These are phyloP conservation scores for Zygnema cylindricum DNA, from an alignment of 139 green algal genomes.

Conservation along the genomic window DNA sequence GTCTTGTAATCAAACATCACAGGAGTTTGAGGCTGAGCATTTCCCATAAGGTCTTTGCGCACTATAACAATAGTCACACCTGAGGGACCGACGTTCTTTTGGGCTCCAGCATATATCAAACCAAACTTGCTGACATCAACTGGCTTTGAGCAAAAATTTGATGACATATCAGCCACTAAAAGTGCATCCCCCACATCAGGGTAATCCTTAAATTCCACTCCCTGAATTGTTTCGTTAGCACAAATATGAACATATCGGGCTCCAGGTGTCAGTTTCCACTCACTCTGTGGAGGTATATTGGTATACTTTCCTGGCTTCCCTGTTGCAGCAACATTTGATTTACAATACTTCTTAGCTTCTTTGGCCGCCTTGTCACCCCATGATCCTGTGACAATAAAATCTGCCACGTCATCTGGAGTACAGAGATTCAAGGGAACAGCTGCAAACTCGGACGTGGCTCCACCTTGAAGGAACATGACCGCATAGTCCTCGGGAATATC, in stretches of 20 bases:
- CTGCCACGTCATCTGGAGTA: slow-evolving; percentile 71
- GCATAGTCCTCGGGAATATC: slow-evolving; percentile 95
- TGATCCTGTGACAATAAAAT: slow-evolving; percentile 93
- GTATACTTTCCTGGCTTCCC: slow-evolving; percentile 66
- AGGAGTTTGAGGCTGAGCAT: slow-evolving; percentile 76
- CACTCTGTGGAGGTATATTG: slow-evolving; percentile 40
- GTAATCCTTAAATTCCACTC: slow-evolving; percentile 97
- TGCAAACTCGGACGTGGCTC: slow-evolving; percentile 93
- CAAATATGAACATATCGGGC: slow-evolving; percentile 97
- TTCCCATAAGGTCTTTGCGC: slow-evolving; percentile 92
- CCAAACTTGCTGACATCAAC: slow-evolving; percentile 94
- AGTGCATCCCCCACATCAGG: slow-evolving; percentile 64
- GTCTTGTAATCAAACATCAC: slow-evolving; percentile 94
- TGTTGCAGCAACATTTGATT: slow-evolving; percentile 64
- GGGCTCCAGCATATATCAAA: slow-evolving; percentile 95
- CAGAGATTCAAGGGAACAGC: slow-evolving; percentile 91
- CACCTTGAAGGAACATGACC: slow-evolving; percentile 90
- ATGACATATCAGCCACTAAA: slow-evolving; percentile 95
- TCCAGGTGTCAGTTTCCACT: slow-evolving; percentile 86
- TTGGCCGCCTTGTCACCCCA: slow-evolving; percentile 93
- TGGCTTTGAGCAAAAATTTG: slow-evolving; percentile 96
- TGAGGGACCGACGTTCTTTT: slow-evolving; percentile 98
- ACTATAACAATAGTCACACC: slow-evolving; percentile 96
- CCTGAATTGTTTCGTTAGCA: slow-evolving; percentile 99
- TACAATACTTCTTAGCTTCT: slow-evolving; percentile 83